phyloP scores from a whole-genome alignment of 305 asterid genomes.

The Fraxinus platypoda region DNA sequence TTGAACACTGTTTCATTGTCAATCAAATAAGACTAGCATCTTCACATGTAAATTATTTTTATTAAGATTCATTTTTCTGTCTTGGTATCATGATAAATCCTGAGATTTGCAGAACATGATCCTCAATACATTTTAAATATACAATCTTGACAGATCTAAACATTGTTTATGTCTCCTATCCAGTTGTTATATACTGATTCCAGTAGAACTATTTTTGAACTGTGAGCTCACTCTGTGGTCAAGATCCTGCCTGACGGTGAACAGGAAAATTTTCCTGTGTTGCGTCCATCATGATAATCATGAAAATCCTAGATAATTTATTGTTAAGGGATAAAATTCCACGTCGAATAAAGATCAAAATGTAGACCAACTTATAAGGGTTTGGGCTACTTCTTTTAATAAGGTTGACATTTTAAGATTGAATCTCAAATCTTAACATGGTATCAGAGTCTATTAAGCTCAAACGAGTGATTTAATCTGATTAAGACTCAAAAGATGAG shows the following conservation, averaged over 20 bases:
- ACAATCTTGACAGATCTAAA: neutral
- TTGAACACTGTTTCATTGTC: conserved; percentile 1
- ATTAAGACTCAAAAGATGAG: too few relatives aligned
- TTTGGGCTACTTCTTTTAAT: too few relatives aligned
- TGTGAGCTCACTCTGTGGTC: neutral
- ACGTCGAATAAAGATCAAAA: too few relatives aligned
- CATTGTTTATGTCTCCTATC: neutral
- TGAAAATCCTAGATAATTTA: neutral
- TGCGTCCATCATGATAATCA: neutral
- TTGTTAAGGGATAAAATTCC: too few relatives aligned
- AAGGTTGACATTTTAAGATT: too few relatives aligned
- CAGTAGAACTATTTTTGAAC: neutral
- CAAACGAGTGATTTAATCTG: too few relatives aligned
- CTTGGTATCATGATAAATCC: neutral
- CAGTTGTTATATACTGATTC: neutral
- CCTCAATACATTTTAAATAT: neutral
- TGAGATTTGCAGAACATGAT: neutral
- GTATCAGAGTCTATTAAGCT: too few relatives aligned
- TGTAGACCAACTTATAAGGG: too few relatives aligned
- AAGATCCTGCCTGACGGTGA: neutral
- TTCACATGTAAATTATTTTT: conserved; percentile 1
- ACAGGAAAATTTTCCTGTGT: neutral
- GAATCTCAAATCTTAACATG: too few relatives aligned
- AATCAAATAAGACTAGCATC: neutral
- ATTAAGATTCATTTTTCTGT: neutral